Evolutionary conservation across 257 asterid species (phyloP).

Genomic region (Nicotiana undulata): DNA sequence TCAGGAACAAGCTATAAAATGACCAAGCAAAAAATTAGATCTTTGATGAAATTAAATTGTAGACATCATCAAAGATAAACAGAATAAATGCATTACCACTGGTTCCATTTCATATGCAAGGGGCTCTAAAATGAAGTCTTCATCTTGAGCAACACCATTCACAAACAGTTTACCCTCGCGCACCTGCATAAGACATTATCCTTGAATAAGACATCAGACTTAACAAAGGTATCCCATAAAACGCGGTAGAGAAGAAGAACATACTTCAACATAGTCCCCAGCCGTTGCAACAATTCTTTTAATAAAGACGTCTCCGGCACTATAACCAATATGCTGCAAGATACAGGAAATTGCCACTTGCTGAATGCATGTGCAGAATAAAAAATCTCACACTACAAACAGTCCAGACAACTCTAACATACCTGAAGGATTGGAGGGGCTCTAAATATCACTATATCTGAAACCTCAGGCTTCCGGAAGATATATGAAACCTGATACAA

Average conservation of each 20-base stretch:
- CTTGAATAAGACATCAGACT: not conserved
- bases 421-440: conserved; percentile 90
- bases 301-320: conserved; percentile 68
- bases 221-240: not conserved
- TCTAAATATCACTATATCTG: conserved; percentile 79
- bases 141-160: conserved; percentile 70
- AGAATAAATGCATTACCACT: conserved; percentile 35
- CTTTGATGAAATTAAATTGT: not conserved
- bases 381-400: not conserved
- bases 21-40: conserved; percentile 1
- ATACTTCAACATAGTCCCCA: conserved; percentile 83
- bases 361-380: not conserved
- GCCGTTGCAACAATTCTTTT: conserved; percentile 90
- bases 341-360: conserved; percentile 8
- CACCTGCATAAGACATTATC: conserved; percentile 36
- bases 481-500: conserved; percentile 77
- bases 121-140: conserved; percentile 86
- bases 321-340: conserved; percentile 61
- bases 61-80: not conserved
- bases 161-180: conserved; percentile 66
- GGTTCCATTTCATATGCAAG: conserved; percentile 77
- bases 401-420: not conserved
- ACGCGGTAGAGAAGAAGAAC: conserved; percentile 1
- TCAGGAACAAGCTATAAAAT: conserved; percentile 70
- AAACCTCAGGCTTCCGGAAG: conserved; percentile 73